Conservation (phyloP, 805 yeast species). For the Millerozyma miso region DNA sequence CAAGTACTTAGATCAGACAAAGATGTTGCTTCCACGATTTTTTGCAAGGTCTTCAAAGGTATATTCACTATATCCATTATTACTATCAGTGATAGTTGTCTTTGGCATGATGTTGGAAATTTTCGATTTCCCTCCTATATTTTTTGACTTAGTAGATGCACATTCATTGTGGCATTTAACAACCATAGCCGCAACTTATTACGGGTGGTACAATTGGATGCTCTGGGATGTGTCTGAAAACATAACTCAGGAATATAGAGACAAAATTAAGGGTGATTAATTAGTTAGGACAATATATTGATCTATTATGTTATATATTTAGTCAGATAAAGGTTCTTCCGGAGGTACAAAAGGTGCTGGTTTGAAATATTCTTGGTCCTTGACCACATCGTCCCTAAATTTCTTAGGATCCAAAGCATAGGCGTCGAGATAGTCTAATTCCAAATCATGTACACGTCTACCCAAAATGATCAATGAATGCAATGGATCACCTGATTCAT, state of each 20-base stretch:
- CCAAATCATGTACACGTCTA: constrained; percentile 90
- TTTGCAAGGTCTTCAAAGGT: constrained; percentile 33
- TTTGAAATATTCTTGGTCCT: constrained; percentile 67
- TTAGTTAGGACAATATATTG: constrained; percentile 2
- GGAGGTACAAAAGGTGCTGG: constrained; percentile 64
- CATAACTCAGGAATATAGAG: constrained; percentile 16
- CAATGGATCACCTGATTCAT: constrained; percentile 91
- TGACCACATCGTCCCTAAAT: constrained; percentile 44
- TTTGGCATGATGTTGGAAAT: constrained; percentile 86
- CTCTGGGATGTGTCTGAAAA: constrained; percentile 38
- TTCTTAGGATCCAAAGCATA: constrained; percentile 61
- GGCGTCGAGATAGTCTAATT: constrained; percentile 75
- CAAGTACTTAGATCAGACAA: constrained; percentile 18
- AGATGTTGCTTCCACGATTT: constrained; percentile 25
- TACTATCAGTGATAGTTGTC: constrained; percentile 41
- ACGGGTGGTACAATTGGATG: constrained; percentile 44
- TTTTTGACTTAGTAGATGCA: constrained; percentile 69
- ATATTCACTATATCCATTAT: constrained; percentile 36
- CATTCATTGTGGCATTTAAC: constrained; percentile 93
- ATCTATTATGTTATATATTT: neutral
- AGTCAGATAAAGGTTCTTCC: constrained; percentile 19
- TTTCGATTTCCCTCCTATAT: constrained; percentile 79
- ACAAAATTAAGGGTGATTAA: constrained; percentile 9
- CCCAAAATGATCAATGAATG: constrained; percentile 91
- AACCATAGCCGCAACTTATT: constrained; percentile 52